Percentiles rank a stretch among this genome's conserved stretches.
Evolutionary conservation across 306 rosid species (phyloP).

Genomic region (Vicia villosa): DNA sequence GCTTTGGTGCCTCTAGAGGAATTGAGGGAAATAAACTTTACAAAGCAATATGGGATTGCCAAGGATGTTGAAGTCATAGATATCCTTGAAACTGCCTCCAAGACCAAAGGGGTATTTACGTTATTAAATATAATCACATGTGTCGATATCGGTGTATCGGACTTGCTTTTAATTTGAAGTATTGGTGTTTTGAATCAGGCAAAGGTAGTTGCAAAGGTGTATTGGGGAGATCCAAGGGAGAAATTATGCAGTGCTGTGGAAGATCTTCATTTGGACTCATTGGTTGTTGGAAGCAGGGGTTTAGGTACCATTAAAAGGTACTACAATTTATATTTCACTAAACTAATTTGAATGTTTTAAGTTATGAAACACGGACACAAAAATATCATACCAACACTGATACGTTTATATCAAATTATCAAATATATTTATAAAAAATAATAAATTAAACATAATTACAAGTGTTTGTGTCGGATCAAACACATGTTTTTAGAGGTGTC

Average conservation of each 20-base stretch:
- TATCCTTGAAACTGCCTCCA: constrained; percentile 55
- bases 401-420: no score
- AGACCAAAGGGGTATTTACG: constrained; percentile 56
- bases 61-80: constrained; percentile 64
- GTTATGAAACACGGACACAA: no score
- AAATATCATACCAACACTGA: no score
- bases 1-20: constrained; percentile 86
- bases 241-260: constrained; percentile 64
- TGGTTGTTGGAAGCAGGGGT: constrained; percentile 82
- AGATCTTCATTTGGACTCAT: constrained; percentile 65
- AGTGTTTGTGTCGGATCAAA: no score
- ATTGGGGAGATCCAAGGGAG: constrained; percentile 88
- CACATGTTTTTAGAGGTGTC: no score
- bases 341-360: constrained; percentile 3
- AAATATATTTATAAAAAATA: no score
- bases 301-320: constrained; percentile 68
- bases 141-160: no score
- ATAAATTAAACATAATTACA: no score
- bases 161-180: no score
- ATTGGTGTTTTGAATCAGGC: constrained; percentile 44
- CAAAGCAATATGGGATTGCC: constrained; percentile 77
- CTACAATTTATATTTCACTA: not conserved
- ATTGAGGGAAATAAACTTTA: constrained; percentile 57
- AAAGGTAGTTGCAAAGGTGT: constrained; percentile 70
- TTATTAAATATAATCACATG: not conserved